A percentile compares a stretch with the other conserved stretches of the same genome.
phyloP scores from a whole-genome alignment of 2,329 filamentous ascomycete species.

The Fusarium palustre region DNA sequence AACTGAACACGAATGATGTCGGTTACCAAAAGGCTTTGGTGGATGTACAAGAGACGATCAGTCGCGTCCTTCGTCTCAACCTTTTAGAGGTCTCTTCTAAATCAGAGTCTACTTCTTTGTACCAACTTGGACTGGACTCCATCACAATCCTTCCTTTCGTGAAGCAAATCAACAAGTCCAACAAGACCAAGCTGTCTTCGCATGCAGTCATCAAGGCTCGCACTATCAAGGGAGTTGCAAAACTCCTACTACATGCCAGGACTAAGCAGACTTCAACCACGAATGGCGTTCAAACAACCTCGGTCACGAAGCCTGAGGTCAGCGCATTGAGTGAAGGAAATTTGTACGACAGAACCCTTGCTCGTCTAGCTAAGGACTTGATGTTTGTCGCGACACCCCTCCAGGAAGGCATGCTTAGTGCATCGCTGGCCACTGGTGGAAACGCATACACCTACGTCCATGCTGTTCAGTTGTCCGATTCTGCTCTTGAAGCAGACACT shows the following conservation, averaged over 20 bases:
- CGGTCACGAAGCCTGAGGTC: fast-evolving
- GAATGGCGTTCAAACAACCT: fast-evolving
- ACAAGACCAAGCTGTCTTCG: conserved; percentile 13
- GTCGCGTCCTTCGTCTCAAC: background rate
- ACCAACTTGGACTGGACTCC: conserved; percentile 22
- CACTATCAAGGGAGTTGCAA: conserved; percentile 4
- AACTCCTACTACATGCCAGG: background rate
- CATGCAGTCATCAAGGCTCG: conserved; percentile 20
- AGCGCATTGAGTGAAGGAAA: background rate
- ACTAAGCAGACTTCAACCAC: fast-evolving
- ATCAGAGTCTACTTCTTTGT: conserved; percentile 7
- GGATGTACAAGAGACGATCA: background rate
- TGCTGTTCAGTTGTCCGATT: conserved; percentile 9
- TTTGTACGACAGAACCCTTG: background rate
- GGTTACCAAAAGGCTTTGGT: background rate
- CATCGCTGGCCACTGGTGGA: conserved; percentile 7
- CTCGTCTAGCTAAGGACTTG: conserved; percentile 7
- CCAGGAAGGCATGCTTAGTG: conserved; percentile 30
- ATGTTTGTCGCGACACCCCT: conserved; percentile 27
- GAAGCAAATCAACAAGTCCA: conserved; percentile 13
- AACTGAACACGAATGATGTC: fast-evolving
- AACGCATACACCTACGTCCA: conserved; percentile 25
- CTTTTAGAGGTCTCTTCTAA: background rate
- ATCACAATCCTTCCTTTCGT: conserved; percentile 24
- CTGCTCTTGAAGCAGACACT: conserved; percentile 1